Evolutionary conservation across 306 rosid genomes (phyloP), one percentile per base, ranked within the genome.

Genomic region (Argentina anserina): DNA sequence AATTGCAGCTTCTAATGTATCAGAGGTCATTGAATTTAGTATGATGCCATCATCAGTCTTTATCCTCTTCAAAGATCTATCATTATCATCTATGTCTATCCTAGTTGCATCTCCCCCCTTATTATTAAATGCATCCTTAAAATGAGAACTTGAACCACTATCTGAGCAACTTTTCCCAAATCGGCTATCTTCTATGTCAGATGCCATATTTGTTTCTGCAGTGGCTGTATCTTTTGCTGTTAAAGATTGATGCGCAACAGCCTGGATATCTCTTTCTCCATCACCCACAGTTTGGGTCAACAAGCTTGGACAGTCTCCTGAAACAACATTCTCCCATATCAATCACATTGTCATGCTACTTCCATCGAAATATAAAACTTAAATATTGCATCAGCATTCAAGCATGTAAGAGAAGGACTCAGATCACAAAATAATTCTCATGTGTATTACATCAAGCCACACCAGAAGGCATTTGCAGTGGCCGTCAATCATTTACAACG

Each of bases 1-100:
- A 64, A 93, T 40, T 59, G 92, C 81, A 63, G 81, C 88, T 64
- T 87, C 98, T 63, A 81, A 49, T 3, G 87, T 72, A 73, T 82
- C 86, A 52, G 85, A 78, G 56, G 65, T 73, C 82, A 28, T 76
- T 55, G 88, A 79, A 80, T 87, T 86, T 40, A 82, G 72, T 77
- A 78, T 61, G 9, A 84, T 67, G 66, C 67, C 53, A 63, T 26
- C 75, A 64, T 80, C 71, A 11, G 53, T 76, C 72, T 78, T 81
- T 83, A 60, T 76, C 81, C 73, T 81, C 84, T 86, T 84, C 36
- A 70, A 45, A 29, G 89, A 75, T 46, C 47, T 56, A 60, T 74
- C 80, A 9, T 66, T 55, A 76, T 79, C 70, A 28, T 39, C 36
- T 70, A 62, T 36, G 40, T 65, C 81, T 49, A 69, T 63, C 29